Base-by-base conservation (phyloP, 2,329 filamentous ascomycete species). In the Trichoderma sp. region DNA sequence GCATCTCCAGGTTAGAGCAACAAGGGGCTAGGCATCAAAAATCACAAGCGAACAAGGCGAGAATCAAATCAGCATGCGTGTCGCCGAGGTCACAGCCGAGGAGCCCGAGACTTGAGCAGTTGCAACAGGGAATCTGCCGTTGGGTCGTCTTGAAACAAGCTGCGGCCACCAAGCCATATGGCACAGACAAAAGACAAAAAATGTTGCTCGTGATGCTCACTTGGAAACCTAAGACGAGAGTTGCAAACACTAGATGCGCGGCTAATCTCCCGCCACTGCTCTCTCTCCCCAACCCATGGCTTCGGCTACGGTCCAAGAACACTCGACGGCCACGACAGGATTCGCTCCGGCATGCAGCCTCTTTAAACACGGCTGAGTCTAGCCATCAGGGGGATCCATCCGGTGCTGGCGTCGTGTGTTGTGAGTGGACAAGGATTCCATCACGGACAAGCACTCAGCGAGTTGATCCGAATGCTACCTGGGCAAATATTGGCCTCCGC, bases 271-370 rank as follows among this genome's bases (percentile, higher is more conserved):
- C 29, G 17, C 52, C 52, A 34, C 45, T 53, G 10, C 42, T 34
- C 27, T n/a, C 52, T 29, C 37, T 19, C 25, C 15, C 10, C 17
- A 12, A 25, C 27, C 17, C 22, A 34, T 27, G 10, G 27, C 27
- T 27, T 54, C 50, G 50, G 50, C 50, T 54, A 32, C 10, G 27
- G 27, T n/a, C 35, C 25, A 54, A 17, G 27, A 19, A 19, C 59
- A 13, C 22, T 10, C 25, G 12, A n/a, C 37, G 15, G 42, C 42
- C 42, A 50, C 52, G 13, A 61, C 58, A 35, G 22, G 60, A 53
- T 64, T 54, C 60, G 54, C 7, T 35, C 54, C 60, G 12, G 48
- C 27, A 56, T 65, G 61, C 61, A 65, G 61, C 61, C 61, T 57
- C 52, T 56, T 64, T 65, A 48, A 25, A 45, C 52, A n/a, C 52